Evolutionary conservation across 257 asterid genomes (phyloP).

Genomic region (Solanum infundibuliforme): DNA sequence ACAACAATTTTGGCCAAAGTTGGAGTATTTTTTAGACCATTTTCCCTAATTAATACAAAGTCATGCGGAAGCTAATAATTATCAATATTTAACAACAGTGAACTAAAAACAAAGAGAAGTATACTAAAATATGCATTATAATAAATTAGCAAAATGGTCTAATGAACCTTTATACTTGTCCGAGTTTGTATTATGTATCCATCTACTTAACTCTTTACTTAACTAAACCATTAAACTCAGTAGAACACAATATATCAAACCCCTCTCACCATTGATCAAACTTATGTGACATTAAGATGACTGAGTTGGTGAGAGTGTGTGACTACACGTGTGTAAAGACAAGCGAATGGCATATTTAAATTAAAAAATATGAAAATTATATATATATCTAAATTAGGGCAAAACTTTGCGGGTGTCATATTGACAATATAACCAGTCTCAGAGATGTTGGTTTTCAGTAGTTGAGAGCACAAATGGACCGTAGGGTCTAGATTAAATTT

Average conservation of each 20-base stretch:
- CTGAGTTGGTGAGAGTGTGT: background rate
- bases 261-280: background rate
- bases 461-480: too few species aligned
- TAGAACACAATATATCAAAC: background rate
- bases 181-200: too few species aligned
- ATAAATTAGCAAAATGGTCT: too few species aligned
- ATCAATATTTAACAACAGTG: background rate
- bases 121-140: background rate
- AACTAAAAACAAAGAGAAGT: background rate
- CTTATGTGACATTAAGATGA: background rate
- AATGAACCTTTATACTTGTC: too few species aligned
- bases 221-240: background rate
- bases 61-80: background rate
- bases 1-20: too few species aligned
- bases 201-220: background rate
- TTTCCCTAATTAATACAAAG: background rate
- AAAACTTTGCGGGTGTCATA: background rate
- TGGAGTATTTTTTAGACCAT: too few species aligned
- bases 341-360: background rate
- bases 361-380: background rate
- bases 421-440: too few species aligned
- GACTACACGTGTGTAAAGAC: background rate
- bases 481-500: too few species aligned
- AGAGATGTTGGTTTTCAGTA: too few species aligned
- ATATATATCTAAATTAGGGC: background rate